phyloP scores from a whole-genome alignment of 2,329 filamentous ascomycete species.

The Didymella keratinophila region DNA sequence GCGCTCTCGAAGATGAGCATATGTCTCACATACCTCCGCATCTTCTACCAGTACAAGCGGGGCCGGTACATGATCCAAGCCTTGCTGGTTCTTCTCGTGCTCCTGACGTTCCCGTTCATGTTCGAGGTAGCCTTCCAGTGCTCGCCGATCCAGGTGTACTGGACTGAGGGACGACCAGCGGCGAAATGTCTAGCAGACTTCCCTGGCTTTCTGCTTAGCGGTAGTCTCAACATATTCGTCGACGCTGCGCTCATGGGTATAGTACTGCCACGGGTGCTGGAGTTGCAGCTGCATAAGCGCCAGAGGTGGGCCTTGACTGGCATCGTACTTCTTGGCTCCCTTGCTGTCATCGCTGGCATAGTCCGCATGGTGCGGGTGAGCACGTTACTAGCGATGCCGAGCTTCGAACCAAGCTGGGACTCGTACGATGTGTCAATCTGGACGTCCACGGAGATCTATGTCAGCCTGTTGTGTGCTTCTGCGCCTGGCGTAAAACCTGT shows the following conservation, averaged over 20 bases:
- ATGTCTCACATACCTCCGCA: conserved; percentile 33
- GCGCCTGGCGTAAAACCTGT: conserved; percentile 34
- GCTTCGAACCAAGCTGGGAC: conserved; percentile 35
- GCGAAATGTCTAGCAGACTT: conserved; percentile 27
- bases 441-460: conserved; percentile 34
- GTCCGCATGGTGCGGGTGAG: conserved; percentile 31
- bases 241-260: conserved; percentile 33
- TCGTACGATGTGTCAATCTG: conserved; percentile 36
- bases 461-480: conserved; percentile 31
- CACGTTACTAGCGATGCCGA: conserved; percentile 13
- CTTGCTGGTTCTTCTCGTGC: conserved; percentile 21
- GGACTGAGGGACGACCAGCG: conserved; percentile 29
- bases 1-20: conserved; percentile 34
- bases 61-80: conserved; percentile 28
- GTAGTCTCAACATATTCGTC: conserved; percentile 26
- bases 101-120: conserved; percentile 26
- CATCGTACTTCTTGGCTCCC: conserved; percentile 30
- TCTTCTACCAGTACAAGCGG: conserved; percentile 28
- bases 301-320: conserved; percentile 27
- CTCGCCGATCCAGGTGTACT: conserved; percentile 29
- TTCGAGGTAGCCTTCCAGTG: conserved; percentile 29
- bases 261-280: conserved; percentile 29
- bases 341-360: conserved; percentile 31
- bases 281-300: conserved; percentile 27
- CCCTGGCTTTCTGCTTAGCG: conserved; percentile 22